phyloP scores from a whole-genome alignment of 2,329 filamentous ascomycete species.

The Penicillium sclerotigenum region DNA sequence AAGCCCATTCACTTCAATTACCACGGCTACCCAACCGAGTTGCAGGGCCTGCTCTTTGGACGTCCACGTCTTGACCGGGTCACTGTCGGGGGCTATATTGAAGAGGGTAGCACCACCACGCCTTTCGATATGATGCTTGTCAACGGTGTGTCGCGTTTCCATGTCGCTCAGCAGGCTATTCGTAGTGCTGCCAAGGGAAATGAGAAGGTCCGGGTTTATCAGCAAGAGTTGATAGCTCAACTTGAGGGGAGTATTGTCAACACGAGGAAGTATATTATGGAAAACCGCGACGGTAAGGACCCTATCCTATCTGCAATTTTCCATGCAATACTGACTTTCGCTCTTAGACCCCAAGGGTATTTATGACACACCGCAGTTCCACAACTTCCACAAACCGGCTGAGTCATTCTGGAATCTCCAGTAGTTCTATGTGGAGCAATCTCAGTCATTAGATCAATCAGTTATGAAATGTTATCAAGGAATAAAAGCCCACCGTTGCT shows the following conservation, averaged over 20 bases:
- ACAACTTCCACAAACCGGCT: neutral
- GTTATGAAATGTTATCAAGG: neutral
- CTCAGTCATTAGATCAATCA: neutral
- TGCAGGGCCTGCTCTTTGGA: constrained; percentile 61
- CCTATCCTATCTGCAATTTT: neutral
- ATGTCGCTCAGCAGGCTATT: constrained; percentile 57
- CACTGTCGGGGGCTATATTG: constrained; percentile 58
- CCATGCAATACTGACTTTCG: constrained; percentile 1
- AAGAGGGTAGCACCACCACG: constrained; percentile 65
- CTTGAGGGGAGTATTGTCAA: constrained; percentile 50
- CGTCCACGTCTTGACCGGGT: constrained; percentile 52
- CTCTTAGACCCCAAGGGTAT: constrained; percentile 50
- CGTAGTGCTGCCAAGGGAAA: constrained; percentile 49
- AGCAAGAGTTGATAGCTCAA: constrained; percentile 49
- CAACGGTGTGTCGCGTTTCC: constrained; percentile 59
- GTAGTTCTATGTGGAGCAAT: neutral
- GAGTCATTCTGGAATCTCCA: neutral
- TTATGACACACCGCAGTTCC: constrained; percentile 46
- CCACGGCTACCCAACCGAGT: constrained; percentile 61
- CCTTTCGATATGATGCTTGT: constrained; percentile 68
- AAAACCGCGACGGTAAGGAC: constrained; percentile 51
- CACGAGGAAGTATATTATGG: constrained; percentile 52
- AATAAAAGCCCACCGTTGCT: neutral
- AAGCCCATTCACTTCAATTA: constrained; percentile 63
- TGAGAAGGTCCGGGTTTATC: constrained; percentile 44